These are phyloP conservation scores for Trypanosoma avium DNA, from an alignment of 208 protist species.

Conservation along the genomic window DNA sequence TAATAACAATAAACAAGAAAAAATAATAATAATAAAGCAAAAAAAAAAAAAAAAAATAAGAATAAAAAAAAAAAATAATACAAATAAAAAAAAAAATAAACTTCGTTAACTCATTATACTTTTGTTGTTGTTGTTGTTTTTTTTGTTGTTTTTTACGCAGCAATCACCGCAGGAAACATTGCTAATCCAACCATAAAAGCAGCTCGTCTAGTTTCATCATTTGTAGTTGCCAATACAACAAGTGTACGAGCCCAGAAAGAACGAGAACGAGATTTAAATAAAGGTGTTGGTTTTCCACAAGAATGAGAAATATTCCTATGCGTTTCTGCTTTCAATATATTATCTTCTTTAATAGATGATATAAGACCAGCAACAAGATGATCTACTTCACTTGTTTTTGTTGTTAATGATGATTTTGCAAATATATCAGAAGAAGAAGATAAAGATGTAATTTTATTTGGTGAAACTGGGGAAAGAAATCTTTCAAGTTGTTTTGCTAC, in stretches of 20 bases:
- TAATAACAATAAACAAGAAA: background rate
- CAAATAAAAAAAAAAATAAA: constrained; percentile 20
- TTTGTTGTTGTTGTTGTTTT: too few species aligned
- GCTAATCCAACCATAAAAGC: constrained; percentile 59
- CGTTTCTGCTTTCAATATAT: background rate
- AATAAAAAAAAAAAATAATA: constrained; percentile 7
- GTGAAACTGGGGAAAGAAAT: constrained; percentile 18
- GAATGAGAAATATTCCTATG: background rate
- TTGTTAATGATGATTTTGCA: background rate
- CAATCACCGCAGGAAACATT: constrained; percentile 56
- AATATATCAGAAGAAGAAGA: too few species aligned
- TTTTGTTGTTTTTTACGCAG: constrained; percentile 18
- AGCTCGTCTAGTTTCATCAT: constrained; percentile 34
- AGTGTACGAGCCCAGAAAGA: constrained; percentile 43
- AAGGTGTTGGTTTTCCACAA: constrained; percentile 20
- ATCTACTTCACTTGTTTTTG: constrained; percentile 27
- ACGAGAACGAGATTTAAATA: constrained; percentile 56
- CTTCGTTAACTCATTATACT: constrained; percentile 15
- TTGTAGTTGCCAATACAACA: constrained; percentile 62
- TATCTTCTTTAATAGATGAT: constrained; percentile 6
- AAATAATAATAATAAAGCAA: background rate
- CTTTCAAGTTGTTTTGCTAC: constrained; percentile 60
- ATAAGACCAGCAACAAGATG: constrained; percentile 41
- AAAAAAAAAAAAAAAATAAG: constrained; percentile 17
- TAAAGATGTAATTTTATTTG: background rate